A percentile compares a stretch with the other conserved stretches of the same genome.
Conservation (phyloP, 73 alveolate species). For the Diophrys sp. region DNA sequence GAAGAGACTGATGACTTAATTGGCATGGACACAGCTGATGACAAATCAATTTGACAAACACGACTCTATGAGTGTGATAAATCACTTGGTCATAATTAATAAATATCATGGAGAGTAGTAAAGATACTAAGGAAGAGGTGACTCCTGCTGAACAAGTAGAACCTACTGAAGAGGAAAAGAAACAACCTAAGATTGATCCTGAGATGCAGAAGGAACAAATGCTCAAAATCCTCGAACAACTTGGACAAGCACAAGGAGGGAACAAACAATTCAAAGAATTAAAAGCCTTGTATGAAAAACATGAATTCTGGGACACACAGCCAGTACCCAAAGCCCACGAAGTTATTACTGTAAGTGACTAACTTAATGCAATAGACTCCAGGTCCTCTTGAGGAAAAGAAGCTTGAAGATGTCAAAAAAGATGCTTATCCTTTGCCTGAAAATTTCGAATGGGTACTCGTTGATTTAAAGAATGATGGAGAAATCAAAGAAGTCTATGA, state of each 20-base stretch:
- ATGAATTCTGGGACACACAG: slow-evolving; percentile 91
- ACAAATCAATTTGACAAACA: too few relatives aligned
- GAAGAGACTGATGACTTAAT: too few relatives aligned
- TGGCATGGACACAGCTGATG: too few relatives aligned
- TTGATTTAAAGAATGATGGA: slow-evolving; percentile 75
- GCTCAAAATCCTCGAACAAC: slow-evolving; percentile 6
- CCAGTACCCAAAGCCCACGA: slow-evolving; percentile 85
- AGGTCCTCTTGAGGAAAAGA: slow-evolving; percentile 76
- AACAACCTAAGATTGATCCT: neutral
- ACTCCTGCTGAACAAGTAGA: slow-evolving; percentile 13
- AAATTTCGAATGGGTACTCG: slow-evolving; percentile 87
- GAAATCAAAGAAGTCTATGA: slow-evolving; percentile 84
- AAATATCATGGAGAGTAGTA: too few relatives aligned
- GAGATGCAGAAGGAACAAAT: slow-evolving; percentile 7
- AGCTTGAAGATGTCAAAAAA: slow-evolving; percentile 76
- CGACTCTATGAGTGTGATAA: too few relatives aligned
- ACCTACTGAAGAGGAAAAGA: slow-evolving; percentile 24
- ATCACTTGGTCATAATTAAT: too few relatives aligned
- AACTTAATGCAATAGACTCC: too few relatives aligned
- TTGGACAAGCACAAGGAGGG: slow-evolving; percentile 23
- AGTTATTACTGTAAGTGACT: slow-evolving; percentile 36
- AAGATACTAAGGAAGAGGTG: slow-evolving; percentile 21
- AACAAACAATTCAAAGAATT: slow-evolving; percentile 24
- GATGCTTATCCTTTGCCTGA: slow-evolving; percentile 85
- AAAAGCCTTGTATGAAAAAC: slow-evolving; percentile 66